Base-by-base conservation (phyloP, 768 basidiomycete genomes). In the Paxillus rubicundulus region DNA sequence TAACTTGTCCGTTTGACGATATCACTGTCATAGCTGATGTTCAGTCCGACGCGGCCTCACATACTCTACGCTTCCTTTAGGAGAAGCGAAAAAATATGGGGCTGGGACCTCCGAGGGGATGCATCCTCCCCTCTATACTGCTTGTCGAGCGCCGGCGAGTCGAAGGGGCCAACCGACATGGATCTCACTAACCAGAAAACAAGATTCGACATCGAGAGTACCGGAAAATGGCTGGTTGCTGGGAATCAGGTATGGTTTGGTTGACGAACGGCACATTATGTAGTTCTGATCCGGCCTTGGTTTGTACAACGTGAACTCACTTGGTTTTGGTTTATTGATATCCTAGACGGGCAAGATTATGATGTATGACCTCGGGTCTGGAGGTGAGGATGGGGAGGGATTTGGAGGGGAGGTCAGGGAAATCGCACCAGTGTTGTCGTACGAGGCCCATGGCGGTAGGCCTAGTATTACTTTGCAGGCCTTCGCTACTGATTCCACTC, bases 1-100 rank as follows among this genome's bases (percentile, higher is more conserved):
- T 9, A 12, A 12, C 13, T 9, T 33, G 12, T 33, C 32, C 37
- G 5, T 4, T 43, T 21, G 17, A 9, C 27, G 20, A 30, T 18
- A 21, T 9, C 16, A 16, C 10, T 28, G 7, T 45, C 21, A 5
- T 53, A 91, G 90, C 68, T 93, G 37, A 77, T 80, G 53, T 98
- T 94, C 70, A 87, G 94, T 61, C 89, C 90, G 0, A 70, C 72
- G 17, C 70, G 73, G 39, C 87, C 90, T 0, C 80, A 89, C 52
- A 69, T 89, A 1, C 67, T 98, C 24, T 96, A 89, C 55, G 87
- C 88, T 0, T 78, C 89, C 0, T 94, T 90, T 58, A 80, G 95
- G 5, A 77, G 87, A 12, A 63, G 67, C 5, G 74, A 74, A 6
- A 62, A 63, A 3, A 76, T 96, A 20, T 86, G 85, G 61, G 75